Base-by-base conservation (phyloP, 129 eudicot species). In the Flaveria ramosissima region DNA sequence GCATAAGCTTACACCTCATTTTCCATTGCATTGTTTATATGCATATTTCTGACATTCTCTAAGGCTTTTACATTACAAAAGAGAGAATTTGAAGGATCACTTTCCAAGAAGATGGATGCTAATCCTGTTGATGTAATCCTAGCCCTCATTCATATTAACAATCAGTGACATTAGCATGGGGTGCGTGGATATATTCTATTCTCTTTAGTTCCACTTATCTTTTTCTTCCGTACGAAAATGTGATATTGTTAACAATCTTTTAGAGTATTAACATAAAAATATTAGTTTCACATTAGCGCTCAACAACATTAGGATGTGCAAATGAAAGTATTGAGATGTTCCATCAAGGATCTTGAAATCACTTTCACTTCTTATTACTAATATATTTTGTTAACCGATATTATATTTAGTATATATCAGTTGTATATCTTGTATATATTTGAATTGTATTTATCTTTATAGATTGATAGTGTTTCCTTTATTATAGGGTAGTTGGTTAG, bases 11-110 rank as follows among this genome's bases (percentile, higher is more conserved):
- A 39, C 17, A 6, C 30, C 19, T 9, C 26, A 30, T 72, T 43
- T 64, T 80, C 62, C 32, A 64, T 9, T 41, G 52, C 56, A 42
- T 43, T 53, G 45, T 68, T 52, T 73, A 52, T 52, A 66, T 55
- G 53, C 59, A 20, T 65, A 4, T 16, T 15, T 72, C 60, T 69
- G 71, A 82, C 99, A 79, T 94, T 91, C 82, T 96, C 99, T 32
- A 94, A 94, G 92, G 97, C 99, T 82, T 83, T 91, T 30, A 79
- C 99, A 91, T 83, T 94, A 94, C 76, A 94, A 91, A 83, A 94
- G 82, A 94, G 91, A 96, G 97, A 91, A 79, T 94, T 94, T 82
- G 99, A 94, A 83, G 96, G 97, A 77, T 90, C 97, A 56, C 88
- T 85, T 61, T 83, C 97, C 39, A 89, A 88, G 74, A 94, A 80